phyloP scores from a whole-genome alignment of 2,329 filamentous ascomycete species.

The Periconia digitata region DNA sequence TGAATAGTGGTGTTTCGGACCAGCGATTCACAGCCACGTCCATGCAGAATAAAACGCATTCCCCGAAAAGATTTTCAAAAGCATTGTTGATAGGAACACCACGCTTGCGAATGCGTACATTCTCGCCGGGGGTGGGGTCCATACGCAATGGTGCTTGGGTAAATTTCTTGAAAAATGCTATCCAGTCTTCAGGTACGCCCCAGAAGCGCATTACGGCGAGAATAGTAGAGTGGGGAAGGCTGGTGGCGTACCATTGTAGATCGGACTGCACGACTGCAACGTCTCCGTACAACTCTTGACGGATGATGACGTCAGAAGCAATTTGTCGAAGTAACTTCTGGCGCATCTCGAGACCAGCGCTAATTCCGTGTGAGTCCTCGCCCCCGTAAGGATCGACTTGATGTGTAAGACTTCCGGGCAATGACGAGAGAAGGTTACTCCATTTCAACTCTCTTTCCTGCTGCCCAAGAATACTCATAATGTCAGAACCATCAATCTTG shows the following conservation, averaged over 20 bases:
- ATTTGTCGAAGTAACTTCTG: conserved; percentile 45
- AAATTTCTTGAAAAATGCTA: conserved; percentile 48
- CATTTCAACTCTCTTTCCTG: conserved; percentile 8
- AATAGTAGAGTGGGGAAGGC: conserved; percentile 46
- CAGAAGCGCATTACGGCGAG: conserved; percentile 45
- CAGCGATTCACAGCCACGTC: conserved; percentile 47
- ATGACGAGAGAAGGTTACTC: conserved; percentile 9
- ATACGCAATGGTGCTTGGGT: conserved; percentile 46
- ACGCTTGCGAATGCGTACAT: conserved; percentile 40
- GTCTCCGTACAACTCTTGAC: conserved; percentile 36
- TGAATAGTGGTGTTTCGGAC: conserved; percentile 45
- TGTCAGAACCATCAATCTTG: neutral
- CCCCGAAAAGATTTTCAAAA: conserved; percentile 47
- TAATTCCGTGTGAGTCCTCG: conserved; percentile 6
- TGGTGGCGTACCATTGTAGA: conserved; percentile 47
- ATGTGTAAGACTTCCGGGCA: conserved; percentile 25
- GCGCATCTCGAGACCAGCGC: conserved; percentile 34
- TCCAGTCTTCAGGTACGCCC: conserved; percentile 44
- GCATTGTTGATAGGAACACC: conserved; percentile 49
- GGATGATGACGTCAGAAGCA: conserved; percentile 42
- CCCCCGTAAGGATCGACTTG: conserved; percentile 12
- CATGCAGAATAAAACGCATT: conserved; percentile 49
- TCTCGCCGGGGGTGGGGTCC: conserved; percentile 28
- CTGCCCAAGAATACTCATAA: conserved; percentile 21
- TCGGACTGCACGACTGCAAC: conserved; percentile 48